Percentiles rank a stretch among this genome's conserved stretches.
Conservation (phyloP, 1,139 yeast genomes). For the Kodamaea suecica region DNA sequence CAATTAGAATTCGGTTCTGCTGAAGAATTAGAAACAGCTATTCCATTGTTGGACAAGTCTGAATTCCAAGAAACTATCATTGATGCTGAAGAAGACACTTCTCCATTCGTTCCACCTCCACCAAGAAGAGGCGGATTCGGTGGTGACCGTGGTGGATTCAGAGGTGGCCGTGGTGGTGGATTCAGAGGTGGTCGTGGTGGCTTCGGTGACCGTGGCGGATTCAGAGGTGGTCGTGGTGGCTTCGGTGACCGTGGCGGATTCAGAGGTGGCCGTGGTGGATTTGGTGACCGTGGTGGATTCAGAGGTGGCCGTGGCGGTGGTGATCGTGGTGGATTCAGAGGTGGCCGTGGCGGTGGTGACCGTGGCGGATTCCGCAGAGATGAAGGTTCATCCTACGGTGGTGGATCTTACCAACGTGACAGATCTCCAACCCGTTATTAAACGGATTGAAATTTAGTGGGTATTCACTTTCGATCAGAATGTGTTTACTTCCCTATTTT, state of each 20-base stretch:
- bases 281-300: constrained; percentile 28
- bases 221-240: constrained; percentile 33
- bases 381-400: constrained; percentile 34
- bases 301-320: constrained; percentile 43
- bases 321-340: constrained; percentile 22
- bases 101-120: constrained; percentile 70
- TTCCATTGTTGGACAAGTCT: constrained; percentile 65
- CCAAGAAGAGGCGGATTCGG: constrained; percentile 56
- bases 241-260: constrained; percentile 29
- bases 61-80: constrained; percentile 68
- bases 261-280: constrained; percentile 39
- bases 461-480: too few species aligned
- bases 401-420: constrained; percentile 49
- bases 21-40: constrained; percentile 70
- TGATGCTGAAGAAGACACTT: constrained; percentile 74
- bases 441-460: too few species aligned
- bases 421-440: constrained; percentile 59
- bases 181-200: constrained; percentile 20
- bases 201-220: constrained; percentile 30
- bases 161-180: constrained; percentile 18
- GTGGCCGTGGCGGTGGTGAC: constrained; percentile 34
- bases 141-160: constrained; percentile 35
- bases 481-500: too few species aligned
- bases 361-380: constrained; percentile 36
- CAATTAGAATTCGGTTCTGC: constrained; percentile 74